Evolutionary conservation across 129 eudicot species (phyloP).

Genomic region (Daucus carota): DNA sequence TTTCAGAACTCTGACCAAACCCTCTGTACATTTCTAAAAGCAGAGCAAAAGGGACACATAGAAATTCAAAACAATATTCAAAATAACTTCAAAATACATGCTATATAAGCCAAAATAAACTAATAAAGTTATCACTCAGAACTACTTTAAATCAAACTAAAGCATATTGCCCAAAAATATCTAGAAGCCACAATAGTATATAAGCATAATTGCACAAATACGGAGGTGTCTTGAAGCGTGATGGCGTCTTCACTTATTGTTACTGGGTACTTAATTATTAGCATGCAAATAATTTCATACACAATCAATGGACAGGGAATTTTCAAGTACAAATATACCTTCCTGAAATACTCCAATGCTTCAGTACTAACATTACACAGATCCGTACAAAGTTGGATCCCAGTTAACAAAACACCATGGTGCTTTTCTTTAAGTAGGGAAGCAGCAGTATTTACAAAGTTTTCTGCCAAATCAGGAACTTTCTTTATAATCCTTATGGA

Average conservation of each 20-base stretch:
- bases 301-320: background rate
- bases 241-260: background rate
- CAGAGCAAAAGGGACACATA: background rate
- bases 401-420: conserved; percentile 89
- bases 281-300: background rate
- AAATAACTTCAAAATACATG: background rate
- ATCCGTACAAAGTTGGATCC: conserved; percentile 82
- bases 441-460: conserved; percentile 83
- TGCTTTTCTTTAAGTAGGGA: conserved; percentile 88
- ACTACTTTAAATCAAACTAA: background rate
- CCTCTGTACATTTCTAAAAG: conserved; percentile 80
- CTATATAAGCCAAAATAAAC: background rate
- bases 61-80: background rate
- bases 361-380: conserved; percentile 71
- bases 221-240: background rate
- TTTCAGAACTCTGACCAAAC: conserved; percentile 76
- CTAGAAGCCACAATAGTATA: background rate
- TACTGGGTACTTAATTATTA: background rate
- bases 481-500: conserved; percentile 89
- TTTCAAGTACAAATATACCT: conserved; percentile 33
- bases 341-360: conserved; percentile 81
- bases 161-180: background rate
- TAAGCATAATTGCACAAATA: background rate
- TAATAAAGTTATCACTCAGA: background rate
- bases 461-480: conserved; percentile 90